Evolutionary conservation across 106 monocot species (phyloP).

Genomic region (Acanthochlamys bracteata): DNA sequence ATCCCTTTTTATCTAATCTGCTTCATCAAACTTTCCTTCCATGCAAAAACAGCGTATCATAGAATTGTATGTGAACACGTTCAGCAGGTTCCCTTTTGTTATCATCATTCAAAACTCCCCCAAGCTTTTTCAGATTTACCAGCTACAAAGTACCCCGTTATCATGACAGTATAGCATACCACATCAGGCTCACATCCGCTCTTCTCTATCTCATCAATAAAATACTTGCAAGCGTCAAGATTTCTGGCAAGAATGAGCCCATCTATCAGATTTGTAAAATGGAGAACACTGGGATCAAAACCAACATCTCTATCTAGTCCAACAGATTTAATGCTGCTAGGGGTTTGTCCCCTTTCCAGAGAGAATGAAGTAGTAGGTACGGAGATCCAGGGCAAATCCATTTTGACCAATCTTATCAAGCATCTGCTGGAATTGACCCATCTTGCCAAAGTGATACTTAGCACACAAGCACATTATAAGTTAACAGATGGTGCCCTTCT

Average conservation of each 20-base stretch:
- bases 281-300: slow-evolving; percentile 64
- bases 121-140: slow-evolving; percentile 60
- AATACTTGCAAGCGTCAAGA: slow-evolving; percentile 73
- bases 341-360: slow-evolving; percentile 85
- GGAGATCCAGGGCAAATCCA: slow-evolving; percentile 56
- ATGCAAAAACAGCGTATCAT: slow-evolving; percentile 80
- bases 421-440: slow-evolving; percentile 69
- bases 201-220: slow-evolving; percentile 81
- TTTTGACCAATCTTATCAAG: slow-evolving; percentile 70
- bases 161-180: slow-evolving; percentile 88
- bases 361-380: slow-evolving; percentile 81
- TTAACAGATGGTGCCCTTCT: slow-evolving; percentile 49
- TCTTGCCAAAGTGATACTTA: slow-evolving; percentile 69
- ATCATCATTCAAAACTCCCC: slow-evolving; percentile 62
- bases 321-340: slow-evolving; percentile 71
- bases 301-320: slow-evolving; percentile 64
- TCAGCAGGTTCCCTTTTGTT: slow-evolving; percentile 58
- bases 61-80: slow-evolving; percentile 92
- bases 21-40: slow-evolving; percentile 59
- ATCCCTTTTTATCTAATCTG: slow-evolving; percentile 58
- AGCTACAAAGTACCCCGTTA: slow-evolving; percentile 58
- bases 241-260: slow-evolving; percentile 84
- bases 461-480: slow-evolving; percentile 80
- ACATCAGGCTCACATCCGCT: slow-evolving; percentile 77
- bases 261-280: slow-evolving; percentile 85